A percentile compares a stretch with the other conserved stretches of the same genome.
Conservation (phyloP, 1,284 basidiomycete genomes). For the Thecaphora thlaspeos region DNA sequence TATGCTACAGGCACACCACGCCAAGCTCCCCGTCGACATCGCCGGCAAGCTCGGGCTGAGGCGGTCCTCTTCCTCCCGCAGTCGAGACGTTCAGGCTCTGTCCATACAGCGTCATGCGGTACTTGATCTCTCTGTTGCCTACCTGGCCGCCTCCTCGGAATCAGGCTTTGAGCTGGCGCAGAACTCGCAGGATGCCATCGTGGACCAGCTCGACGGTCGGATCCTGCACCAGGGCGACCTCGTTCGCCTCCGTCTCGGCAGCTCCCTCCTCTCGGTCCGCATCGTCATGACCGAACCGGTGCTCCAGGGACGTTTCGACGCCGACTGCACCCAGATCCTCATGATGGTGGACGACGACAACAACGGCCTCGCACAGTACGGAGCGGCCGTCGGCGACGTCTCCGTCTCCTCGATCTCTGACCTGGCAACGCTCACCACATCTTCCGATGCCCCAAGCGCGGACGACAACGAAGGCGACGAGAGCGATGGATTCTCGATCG, state of each 20-base stretch:
- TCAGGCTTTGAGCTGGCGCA: constrained; percentile 22
- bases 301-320: constrained; percentile 40
- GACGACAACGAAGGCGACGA: constrained; percentile 26
- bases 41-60: constrained; percentile 8
- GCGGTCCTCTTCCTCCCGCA: constrained; percentile 6
- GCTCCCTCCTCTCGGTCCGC: constrained; percentile 7
- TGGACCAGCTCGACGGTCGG: constrained; percentile 18
- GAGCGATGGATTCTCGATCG: constrained; percentile 22
- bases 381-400: constrained; percentile 4
- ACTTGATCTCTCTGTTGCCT: constrained; percentile 30
- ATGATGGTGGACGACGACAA: constrained; percentile 22
- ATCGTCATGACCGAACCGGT: constrained; percentile 49
- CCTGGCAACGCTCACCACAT: no score
- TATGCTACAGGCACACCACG: no score
- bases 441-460: constrained; percentile 1
- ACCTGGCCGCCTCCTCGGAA: constrained; percentile 31
- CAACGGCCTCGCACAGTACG: constrained; percentile 1
- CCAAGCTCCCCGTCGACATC: not conserved
- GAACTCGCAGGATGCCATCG: constrained; percentile 14
- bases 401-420: constrained; percentile 20
- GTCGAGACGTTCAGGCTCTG: constrained; percentile 10
- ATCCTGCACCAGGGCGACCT: constrained; percentile 36
- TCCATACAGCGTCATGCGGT: constrained; percentile 10
- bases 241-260: constrained; percentile 10
- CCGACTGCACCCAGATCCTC: constrained; percentile 23